Conservation (phyloP, 345 rosid species). For the Trapa bicornis region DNA sequence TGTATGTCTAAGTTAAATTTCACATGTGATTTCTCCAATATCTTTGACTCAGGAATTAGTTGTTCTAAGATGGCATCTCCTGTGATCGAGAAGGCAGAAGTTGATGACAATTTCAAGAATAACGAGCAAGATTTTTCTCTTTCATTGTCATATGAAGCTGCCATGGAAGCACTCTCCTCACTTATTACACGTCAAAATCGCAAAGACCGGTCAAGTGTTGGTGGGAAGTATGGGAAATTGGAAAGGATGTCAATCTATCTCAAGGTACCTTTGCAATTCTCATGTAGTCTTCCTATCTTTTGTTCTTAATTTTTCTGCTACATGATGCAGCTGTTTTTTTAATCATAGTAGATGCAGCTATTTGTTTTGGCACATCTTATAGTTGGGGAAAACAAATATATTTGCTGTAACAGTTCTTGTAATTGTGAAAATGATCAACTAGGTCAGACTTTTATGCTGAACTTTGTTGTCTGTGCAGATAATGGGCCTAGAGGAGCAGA, state of each 20-base stretch:
- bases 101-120: slow-evolving; percentile 22
- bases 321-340: no score
- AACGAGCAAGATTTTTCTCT: slow-evolving; percentile 21
- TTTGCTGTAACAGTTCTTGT: no score
- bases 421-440: neutral
- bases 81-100: slow-evolving; percentile 22
- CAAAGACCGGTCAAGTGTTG: slow-evolving; percentile 28
- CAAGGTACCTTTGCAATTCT: slow-evolving; percentile 28
- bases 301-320: neutral
- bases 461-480: slow-evolving; percentile 28
- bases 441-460: neutral
- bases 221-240: slow-evolving; percentile 40
- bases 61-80: slow-evolving; percentile 25
- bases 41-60: slow-evolving; percentile 28
- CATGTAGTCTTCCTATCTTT: neutral
- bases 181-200: slow-evolving; percentile 61
- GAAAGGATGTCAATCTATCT: slow-evolving; percentile 63
- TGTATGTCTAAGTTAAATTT: neutral
- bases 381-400: neutral
- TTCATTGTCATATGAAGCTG: slow-evolving; percentile 51
- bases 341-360: neutral
- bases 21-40: slow-evolving; percentile 9
- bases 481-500: slow-evolving; percentile 52
- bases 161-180: slow-evolving; percentile 80
- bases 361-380: neutral